Base-by-base conservation (phyloP, 495 filamentous ascomycete genomes). In the Penicillium taxi region DNA sequence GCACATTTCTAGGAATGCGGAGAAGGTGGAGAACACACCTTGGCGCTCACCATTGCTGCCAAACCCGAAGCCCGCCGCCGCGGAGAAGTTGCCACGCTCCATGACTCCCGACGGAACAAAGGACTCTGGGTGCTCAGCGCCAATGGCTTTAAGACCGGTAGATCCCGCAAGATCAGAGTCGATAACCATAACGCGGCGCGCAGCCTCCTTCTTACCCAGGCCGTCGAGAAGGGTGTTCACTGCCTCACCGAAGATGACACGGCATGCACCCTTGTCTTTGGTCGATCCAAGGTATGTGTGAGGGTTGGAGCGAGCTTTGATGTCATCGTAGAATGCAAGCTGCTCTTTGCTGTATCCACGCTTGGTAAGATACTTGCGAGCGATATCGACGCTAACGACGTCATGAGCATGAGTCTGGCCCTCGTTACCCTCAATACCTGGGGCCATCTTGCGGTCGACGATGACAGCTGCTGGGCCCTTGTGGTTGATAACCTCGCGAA, bases 11-110 rank as follows among this genome's bases (percentile, higher is more conserved):
- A 64, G 42, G 50, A 64, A 64, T 8, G 58, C 61, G 6, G 58
- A 60, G 50, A 64, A 64, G 15, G 61, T 64, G 16, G 58, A 63
- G 48, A 64, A 64, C 11, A 64, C 56, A 36, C 61, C 61, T 37
- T 64, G 61, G 35, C 58, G 56, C 35, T 52, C 37, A 28, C 61
- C 61, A 16, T 64, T 48, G 42, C 58, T 61, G 9, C 61, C 58
- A 14, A 64, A 64, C 6, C 61, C 61, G 33, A 64, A 64, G 2
- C 61, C 61, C 19, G 61, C 61, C 2, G 61, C 61, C 4, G 61
- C 61, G 4, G 56, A 61, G 42, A 64, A 64, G 47, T 64, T 64
- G 16, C 61, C 61, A 11, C 61, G 56, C 39, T 64, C 61, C 61
- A 64, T 64, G 1, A 64, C 61, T 33, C 61, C 61, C 0, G 54